Evolutionary conservation across 176 grass and related monocot species (phyloP).

Genomic region (Aegilops speltoides): DNA sequence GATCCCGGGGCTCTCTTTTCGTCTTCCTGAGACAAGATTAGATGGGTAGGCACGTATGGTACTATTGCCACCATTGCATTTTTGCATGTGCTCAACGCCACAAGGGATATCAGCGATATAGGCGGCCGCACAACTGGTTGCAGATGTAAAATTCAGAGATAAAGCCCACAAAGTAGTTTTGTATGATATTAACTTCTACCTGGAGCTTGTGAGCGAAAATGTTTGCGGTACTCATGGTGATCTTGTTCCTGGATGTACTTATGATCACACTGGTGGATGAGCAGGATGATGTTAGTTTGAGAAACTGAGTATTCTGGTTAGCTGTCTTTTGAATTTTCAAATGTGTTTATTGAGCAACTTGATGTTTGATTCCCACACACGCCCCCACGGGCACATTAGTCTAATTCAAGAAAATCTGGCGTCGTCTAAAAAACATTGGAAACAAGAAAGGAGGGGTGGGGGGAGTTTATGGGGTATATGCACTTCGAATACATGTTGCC

Average conservation of each 20-base stretch:
- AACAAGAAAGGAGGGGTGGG: too few species aligned
- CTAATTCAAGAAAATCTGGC: too few species aligned
- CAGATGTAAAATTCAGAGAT: slow-evolving; percentile 32
- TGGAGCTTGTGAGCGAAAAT: not conserved
- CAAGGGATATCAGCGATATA: not conserved
- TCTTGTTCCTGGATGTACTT: not conserved
- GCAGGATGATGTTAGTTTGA: not conserved
- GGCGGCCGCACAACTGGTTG: slow-evolving; percentile 13
- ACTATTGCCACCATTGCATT: not conserved
- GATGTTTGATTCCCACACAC: too few species aligned
- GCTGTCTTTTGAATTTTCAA: too few species aligned
- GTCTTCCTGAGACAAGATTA: slow-evolving; percentile 62
- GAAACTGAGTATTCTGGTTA: too few species aligned
- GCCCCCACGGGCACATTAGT: too few species aligned
- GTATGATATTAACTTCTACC: not conserved
- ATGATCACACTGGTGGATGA: too few species aligned
- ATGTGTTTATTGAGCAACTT: too few species aligned
- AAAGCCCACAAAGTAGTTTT: not conserved
- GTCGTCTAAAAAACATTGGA: too few species aligned
- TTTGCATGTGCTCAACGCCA: not conserved
- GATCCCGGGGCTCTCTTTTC: slow-evolving; percentile 84
- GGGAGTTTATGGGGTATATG: too few species aligned
- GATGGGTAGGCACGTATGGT: not conserved
- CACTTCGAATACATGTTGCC: too few species aligned
- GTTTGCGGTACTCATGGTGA: not conserved